Conservation (phyloP, 148 eudicot species). For the Oxyria digyna region DNA sequence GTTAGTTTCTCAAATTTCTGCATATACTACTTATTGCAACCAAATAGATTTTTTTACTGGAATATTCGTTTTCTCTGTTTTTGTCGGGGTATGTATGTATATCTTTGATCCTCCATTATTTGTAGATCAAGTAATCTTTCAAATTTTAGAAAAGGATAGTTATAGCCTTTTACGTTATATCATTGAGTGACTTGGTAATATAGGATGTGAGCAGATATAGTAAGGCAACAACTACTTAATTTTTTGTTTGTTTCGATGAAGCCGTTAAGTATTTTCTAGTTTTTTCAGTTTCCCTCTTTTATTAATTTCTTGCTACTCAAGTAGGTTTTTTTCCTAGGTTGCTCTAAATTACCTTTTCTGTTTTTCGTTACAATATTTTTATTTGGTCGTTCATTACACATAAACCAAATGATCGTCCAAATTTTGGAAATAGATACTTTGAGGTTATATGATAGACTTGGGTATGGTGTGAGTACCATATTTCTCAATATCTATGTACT, state of each 20-base stretch:
- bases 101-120: neutral
- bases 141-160: neutral
- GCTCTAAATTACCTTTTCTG: neutral
- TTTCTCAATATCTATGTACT: neutral
- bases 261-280: neutral
- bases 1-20: neutral
- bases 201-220: neutral
- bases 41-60: neutral
- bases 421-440: neutral
- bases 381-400: neutral
- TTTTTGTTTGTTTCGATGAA: neutral
- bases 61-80: neutral
- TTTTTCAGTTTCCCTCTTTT: neutral
- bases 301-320: neutral
- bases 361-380: neutral
- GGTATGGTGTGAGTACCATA: neutral
- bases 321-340: neutral
- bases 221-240: neutral
- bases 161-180: neutral
- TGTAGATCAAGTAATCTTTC: neutral
- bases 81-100: neutral
- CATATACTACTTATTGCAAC: neutral
- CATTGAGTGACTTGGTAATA: neutral
- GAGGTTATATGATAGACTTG: neutral
- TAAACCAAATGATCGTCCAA: neutral